Evolutionary conservation across 306 rosid species (phyloP).

Genomic region (Gynostemma pentaphyllum): DNA sequence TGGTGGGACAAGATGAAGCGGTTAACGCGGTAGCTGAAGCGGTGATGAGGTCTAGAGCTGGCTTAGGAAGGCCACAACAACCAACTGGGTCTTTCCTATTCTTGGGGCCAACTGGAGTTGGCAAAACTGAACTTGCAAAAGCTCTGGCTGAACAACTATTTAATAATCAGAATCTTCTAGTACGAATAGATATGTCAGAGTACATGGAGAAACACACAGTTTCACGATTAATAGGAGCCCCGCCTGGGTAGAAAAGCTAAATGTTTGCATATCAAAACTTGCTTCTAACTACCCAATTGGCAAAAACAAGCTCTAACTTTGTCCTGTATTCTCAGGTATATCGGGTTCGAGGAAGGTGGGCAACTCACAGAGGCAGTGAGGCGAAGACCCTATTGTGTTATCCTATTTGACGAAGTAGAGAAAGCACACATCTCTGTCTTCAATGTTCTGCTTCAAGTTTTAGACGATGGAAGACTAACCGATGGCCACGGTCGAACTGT

Average conservation of each 20-base stretch:
- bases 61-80: constrained; percentile 7
- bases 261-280: too few species aligned
- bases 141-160: constrained; percentile 6
- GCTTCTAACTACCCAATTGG: too few species aligned
- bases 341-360: constrained; percentile 5
- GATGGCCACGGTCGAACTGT: constrained; percentile 3
- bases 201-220: constrained; percentile 2
- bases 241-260: not conserved
- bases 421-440: not conserved
- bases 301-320: too few species aligned
- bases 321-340: not conserved
- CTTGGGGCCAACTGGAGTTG: constrained; percentile 19
- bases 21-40: constrained; percentile 10
- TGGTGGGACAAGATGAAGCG: constrained; percentile 17
- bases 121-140: constrained; percentile 15
- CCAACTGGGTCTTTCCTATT: constrained; percentile 18
- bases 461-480: constrained; percentile 4
- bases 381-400: not conserved
- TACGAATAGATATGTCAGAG: constrained; percentile 1
- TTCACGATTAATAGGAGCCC: not conserved
- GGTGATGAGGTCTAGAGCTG: constrained; percentile 13
- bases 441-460: constrained; percentile 7
- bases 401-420: constrained; percentile 4
- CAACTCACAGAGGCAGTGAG: constrained; percentile 1
- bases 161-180: not conserved